Percentiles rank a stretch among this genome's conserved stretches.
Conservation (phyloP, 2,329 filamentous ascomycete species). For the Cladosporium colombiae region DNA sequence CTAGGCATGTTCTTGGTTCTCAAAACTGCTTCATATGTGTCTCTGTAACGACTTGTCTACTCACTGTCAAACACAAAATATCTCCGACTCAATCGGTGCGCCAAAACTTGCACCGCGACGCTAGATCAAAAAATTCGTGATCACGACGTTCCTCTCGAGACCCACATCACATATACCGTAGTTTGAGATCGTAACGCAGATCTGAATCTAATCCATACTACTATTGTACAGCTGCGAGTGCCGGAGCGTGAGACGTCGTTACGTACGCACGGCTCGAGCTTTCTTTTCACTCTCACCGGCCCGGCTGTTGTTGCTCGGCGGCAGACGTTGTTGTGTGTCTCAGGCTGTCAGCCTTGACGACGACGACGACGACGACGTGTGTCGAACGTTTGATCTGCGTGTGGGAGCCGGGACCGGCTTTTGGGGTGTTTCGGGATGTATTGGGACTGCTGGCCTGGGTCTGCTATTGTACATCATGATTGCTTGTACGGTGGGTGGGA, state of each 20-base stretch:
- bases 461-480: neutral
- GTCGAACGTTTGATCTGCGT: neutral
- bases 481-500: neutral
- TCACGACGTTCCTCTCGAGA: neutral
- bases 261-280: constrained; percentile 1
- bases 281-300: neutral
- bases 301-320: neutral
- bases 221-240: neutral
- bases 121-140: neutral
- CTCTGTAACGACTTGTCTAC: neutral
- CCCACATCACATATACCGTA: neutral
- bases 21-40: neutral
- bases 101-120: neutral
- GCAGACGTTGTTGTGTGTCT: neutral
- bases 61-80: neutral
- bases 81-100: neutral
- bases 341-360: no score
- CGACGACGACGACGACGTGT: neutral
- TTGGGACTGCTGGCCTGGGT: neutral
- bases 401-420: neutral
- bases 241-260: neutral
- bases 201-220: neutral
- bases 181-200: neutral
- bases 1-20: neutral
- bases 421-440: neutral